A percentile compares a stretch with the other conserved stretches of the same genome.
Conservation (phyloP, 352 stramenopile species). For the Nothophytophthora sp. region DNA sequence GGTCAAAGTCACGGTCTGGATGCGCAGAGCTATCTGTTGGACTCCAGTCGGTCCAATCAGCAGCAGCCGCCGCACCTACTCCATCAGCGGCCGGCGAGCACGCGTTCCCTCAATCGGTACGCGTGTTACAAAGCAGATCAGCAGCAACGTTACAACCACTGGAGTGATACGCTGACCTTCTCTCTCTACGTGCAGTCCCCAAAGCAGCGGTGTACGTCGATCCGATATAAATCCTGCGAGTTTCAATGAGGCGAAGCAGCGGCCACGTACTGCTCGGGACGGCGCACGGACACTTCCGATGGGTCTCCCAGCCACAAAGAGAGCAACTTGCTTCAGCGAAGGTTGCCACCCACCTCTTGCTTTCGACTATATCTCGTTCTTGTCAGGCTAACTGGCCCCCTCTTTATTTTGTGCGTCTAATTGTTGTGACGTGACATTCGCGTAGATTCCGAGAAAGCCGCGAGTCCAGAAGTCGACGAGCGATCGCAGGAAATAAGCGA, state of each 20-base stretch:
- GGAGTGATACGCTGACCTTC: too few species aligned
- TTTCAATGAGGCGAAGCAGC: conserved; percentile 26
- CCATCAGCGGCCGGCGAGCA: conserved; percentile 22
- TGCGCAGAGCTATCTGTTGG: too few species aligned
- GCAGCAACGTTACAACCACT: too few species aligned
- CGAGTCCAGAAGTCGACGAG: conserved; percentile 2
- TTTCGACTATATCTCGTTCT: too few species aligned
- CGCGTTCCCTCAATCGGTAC: conserved; percentile 19
- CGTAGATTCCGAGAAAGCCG: neutral
- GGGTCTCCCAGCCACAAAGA: conserved; percentile 8
- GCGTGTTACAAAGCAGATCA: too few species aligned
- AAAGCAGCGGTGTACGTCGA: conserved; percentile 50
- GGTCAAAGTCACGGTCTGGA: conserved; percentile 1
- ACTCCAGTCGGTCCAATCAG: neutral
- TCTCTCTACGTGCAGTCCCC: conserved; percentile 44
- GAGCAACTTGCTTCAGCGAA: conserved; percentile 18
- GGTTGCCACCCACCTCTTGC: too few species aligned
- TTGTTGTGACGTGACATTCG: neutral
- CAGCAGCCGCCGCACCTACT: conserved; percentile 2
- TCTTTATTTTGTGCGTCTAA: too few species aligned
- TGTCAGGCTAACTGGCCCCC: too few species aligned
- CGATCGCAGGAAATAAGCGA: too few species aligned
- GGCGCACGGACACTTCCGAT: conserved; percentile 16
- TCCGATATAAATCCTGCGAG: conserved; percentile 8
- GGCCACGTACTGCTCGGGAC: conserved; percentile 56